These are phyloP conservation scores for Fusarium algeriense DNA, from an alignment of 2,329 filamentous ascomycete genomes.

Conservation along the genomic window DNA sequence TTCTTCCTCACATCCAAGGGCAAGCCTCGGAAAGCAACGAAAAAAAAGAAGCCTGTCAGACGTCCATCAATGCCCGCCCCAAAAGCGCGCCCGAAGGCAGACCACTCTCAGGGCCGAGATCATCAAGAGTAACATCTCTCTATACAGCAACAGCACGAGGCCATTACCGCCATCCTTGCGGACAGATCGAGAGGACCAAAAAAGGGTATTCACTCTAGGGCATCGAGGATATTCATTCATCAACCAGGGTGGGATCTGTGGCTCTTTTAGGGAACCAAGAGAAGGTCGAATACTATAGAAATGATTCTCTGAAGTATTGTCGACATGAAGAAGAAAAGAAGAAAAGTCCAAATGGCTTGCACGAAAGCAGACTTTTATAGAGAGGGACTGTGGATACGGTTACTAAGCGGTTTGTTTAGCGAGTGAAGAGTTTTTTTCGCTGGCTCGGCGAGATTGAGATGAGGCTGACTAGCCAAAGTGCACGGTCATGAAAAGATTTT, in stretches of 20 bases:
- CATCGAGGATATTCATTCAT: conserved; percentile 78
- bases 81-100: conserved; percentile 81
- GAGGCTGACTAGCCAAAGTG: conserved; percentile 16
- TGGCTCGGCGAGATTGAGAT: background rate
- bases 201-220: conserved; percentile 53
- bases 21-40: conserved; percentile 64
- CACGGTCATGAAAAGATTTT: conserved; percentile 1
- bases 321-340: conserved; percentile 69
- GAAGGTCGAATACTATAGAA: conserved; percentile 97
- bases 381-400: background rate
- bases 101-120: conserved; percentile 84
- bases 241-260: conserved; percentile 79
- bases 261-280: conserved; percentile 94
- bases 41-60: conserved; percentile 80
- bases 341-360: conserved; percentile 51
- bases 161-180: conserved; percentile 67
- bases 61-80: conserved; percentile 88
- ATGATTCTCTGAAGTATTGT: conserved; percentile 85
- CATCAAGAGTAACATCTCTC: conserved; percentile 82
- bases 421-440: background rate
- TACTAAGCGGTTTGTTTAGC: background rate
- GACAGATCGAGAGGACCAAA: conserved; percentile 45
- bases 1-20: conserved; percentile 66
- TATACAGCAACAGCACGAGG: conserved; percentile 69
- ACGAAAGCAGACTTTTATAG: conserved; percentile 29